Percentiles rank a stretch among this genome's conserved stretches.
Evolutionary conservation across 805 yeast genomes (phyloP).

Genomic region (Blastobotrys attinorum): DNA sequence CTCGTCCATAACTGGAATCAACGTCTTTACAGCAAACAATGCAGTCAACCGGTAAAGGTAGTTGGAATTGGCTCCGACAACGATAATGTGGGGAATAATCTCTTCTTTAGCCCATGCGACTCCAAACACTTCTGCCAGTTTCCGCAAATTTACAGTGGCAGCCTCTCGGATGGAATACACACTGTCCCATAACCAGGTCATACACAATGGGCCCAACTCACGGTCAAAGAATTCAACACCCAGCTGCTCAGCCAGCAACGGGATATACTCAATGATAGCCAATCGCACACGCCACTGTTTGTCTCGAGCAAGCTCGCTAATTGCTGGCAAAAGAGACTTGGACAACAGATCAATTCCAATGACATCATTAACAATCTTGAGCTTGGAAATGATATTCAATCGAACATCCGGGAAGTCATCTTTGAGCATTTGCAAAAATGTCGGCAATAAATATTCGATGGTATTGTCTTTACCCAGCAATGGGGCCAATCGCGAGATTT

Average conservation of each 20-base stretch:
- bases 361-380: conserved; percentile 87
- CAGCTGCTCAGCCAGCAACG: conserved; percentile 85
- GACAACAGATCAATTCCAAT: conserved; percentile 86
- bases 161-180: conserved; percentile 96
- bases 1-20: conserved; percentile 63
- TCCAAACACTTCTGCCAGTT: conserved; percentile 81
- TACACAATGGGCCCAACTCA: conserved; percentile 80
- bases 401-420: conserved; percentile 97
- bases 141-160: conserved; percentile 76
- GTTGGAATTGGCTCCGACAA: conserved; percentile 47
- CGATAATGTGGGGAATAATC: conserved; percentile 68
- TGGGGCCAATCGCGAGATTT: conserved; percentile 81
- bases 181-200: conserved; percentile 98
- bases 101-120: conserved; percentile 87
- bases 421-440: conserved; percentile 85
- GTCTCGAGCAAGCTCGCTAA: conserved; percentile 91
- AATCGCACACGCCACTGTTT: conserved; percentile 96
- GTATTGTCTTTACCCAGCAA: conserved; percentile 78
- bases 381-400: conserved; percentile 83
- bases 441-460: conserved; percentile 73
- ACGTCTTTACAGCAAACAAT: conserved; percentile 74
- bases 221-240: conserved; percentile 91
- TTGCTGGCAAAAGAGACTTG: conserved; percentile 87
- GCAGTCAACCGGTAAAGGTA: conserved; percentile 91
- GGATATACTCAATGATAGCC: conserved; percentile 95